Percentiles rank a stretch among this genome's conserved stretches.
Conservation (phyloP, 257 asterid species). For the Solanum pinnatisectum region DNA sequence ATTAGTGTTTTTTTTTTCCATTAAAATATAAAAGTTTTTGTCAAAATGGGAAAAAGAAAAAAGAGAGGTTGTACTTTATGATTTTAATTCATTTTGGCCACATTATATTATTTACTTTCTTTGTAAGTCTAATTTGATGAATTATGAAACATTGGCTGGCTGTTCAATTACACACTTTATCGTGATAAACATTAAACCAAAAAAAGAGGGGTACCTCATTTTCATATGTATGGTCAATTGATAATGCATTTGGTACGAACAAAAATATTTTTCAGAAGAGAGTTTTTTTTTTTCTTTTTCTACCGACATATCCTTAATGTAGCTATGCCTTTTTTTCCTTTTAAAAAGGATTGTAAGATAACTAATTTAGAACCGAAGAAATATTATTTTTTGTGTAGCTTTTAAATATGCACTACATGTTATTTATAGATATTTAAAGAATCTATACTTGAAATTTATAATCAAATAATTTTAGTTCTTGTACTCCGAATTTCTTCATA, state of each 20-base stretch:
- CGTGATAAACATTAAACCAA: neutral
- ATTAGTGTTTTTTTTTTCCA: neutral
- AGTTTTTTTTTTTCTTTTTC: too few species aligned
- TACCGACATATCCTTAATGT: too few species aligned
- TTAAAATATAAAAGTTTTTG: neutral
- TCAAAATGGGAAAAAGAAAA: neutral
- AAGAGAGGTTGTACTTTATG: neutral
- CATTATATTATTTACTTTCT: neutral
- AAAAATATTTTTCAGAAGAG: neutral
- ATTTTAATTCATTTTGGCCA: neutral
- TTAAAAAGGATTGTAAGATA: neutral
- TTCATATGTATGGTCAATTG: neutral
- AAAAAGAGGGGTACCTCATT: neutral
- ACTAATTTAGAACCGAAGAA: too few species aligned
- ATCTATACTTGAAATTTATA: neutral
- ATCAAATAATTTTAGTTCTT: neutral
- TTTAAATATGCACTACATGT: neutral
- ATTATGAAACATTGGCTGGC: neutral
- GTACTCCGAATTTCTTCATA: accelerated
- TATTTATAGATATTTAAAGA: neutral
- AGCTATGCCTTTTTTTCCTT: too few species aligned
- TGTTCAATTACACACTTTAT: neutral
- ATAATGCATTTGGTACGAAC: neutral
- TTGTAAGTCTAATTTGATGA: neutral
- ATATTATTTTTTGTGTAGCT: neutral